Evolutionary conservation across 345 rosid genomes (phyloP).

Genomic region (Gossypium mustelinum): DNA sequence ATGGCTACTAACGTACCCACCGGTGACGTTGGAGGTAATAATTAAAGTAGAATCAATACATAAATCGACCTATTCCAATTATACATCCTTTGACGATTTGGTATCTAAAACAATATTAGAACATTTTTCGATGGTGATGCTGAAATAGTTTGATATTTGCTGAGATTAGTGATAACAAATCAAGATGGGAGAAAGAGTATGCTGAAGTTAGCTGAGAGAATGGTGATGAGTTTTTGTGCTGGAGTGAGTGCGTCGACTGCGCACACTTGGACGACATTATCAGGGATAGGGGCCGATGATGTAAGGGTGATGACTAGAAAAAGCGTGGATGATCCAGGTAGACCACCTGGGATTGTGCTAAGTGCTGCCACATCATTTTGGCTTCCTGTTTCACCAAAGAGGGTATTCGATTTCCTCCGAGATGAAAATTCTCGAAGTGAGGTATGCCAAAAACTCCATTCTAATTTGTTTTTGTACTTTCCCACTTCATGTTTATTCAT

Average conservation of each 20-base stretch:
- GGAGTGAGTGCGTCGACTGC: constrained; percentile 70
- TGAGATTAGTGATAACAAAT: constrained; percentile 47
- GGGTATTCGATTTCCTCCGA: constrained; percentile 73
- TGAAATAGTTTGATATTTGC: background rate
- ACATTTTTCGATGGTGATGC: background rate
- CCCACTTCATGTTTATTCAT: too few relatives aligned
- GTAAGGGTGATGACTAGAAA: constrained; percentile 77
- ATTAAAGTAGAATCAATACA: background rate
- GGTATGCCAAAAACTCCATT: constrained; percentile 33
- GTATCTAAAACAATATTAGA: too few relatives aligned
- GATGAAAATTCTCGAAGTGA: constrained; percentile 65
- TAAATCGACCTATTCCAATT: background rate
- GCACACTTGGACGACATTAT: constrained; percentile 62
- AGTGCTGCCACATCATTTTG: constrained; percentile 94
- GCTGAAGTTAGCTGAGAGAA: constrained; percentile 77
- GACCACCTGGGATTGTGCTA: constrained; percentile 75
- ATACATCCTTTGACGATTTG: too few relatives aligned
- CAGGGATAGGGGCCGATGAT: constrained; percentile 66
- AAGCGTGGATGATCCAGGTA: constrained; percentile 76
- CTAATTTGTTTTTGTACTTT: too few relatives aligned
- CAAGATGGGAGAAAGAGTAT: constrained; percentile 67
- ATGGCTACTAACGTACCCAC: constrained; percentile 53
- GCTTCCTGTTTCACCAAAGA: constrained; percentile 68
- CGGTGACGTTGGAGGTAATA: constrained; percentile 48
- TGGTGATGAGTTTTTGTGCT: constrained; percentile 68